phyloP scores from a whole-genome alignment of 164 flowering plant species.

The Berberis vulgaris region DNA sequence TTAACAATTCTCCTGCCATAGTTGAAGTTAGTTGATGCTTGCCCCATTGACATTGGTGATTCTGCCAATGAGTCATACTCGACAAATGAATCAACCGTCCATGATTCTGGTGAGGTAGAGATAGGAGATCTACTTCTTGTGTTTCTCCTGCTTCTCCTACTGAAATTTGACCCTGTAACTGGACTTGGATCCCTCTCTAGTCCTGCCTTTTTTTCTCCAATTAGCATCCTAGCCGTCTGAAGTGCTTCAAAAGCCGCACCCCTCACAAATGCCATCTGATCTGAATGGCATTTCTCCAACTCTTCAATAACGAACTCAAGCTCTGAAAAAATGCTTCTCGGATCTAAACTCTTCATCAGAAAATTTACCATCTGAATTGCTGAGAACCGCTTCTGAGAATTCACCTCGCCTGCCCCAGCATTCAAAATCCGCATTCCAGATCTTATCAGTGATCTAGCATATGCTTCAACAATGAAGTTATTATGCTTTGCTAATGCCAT shows the following conservation, averaged over 20 bases:
- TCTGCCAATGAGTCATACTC: conserved; percentile 47
- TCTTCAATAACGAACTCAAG: conserved; percentile 50
- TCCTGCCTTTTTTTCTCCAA: conserved; percentile 32
- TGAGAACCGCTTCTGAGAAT: conserved; percentile 68
- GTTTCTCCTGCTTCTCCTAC: conserved; percentile 23
- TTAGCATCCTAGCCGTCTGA: conserved; percentile 61
- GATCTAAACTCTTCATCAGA: conserved; percentile 75
- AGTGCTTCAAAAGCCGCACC: conserved; percentile 92
- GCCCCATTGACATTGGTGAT: conserved; percentile 54
- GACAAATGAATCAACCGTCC: conserved; percentile 51
- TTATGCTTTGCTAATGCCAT: conserved; percentile 79
- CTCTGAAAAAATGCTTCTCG: conserved; percentile 68
- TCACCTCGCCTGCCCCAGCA: conserved; percentile 46
- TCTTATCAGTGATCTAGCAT: conserved; percentile 62
- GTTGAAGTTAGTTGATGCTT: conserved; percentile 23
- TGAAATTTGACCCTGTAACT: conserved; percentile 45
- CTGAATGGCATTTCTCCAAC: conserved; percentile 74
- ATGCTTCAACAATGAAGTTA: conserved; percentile 61
- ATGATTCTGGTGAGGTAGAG: conserved; percentile 72
- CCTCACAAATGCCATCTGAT: conserved; percentile 71
- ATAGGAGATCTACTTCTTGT: conserved; percentile 35
- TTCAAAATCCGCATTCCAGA: conserved; percentile 60
- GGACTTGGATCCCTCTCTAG: conserved; percentile 34
- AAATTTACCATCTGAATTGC: conserved; percentile 89
- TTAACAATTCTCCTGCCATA: conserved; percentile 40